Conservation (phyloP, 371 early-diverging fungal species). For the Mortierella sp. region DNA sequence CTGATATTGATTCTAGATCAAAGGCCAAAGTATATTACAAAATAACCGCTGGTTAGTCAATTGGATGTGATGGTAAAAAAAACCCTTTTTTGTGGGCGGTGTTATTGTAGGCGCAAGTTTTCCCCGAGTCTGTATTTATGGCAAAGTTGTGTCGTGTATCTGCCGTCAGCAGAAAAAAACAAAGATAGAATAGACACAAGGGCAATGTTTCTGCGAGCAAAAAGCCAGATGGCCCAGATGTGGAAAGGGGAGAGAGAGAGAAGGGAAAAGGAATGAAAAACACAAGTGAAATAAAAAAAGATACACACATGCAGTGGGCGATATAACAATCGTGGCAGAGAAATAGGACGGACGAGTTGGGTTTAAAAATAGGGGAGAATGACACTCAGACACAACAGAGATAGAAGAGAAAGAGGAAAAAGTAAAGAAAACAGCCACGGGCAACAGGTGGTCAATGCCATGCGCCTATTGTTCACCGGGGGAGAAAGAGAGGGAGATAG, state of each 20-base stretch:
- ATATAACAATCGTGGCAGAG: slow-evolving; percentile 3
- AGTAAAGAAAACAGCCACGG: neutral
- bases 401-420: neutral
- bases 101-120: neutral
- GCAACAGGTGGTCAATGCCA: neutral
- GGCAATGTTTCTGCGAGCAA: neutral
- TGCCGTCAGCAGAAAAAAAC: neutral
- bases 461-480: slow-evolving; percentile 3
- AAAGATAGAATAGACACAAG: neutral
- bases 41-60: neutral
- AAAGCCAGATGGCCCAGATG: neutral
- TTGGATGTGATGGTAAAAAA: neutral
- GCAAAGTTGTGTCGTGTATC: slow-evolving; percentile 5
- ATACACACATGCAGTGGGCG: slow-evolving; percentile 4
- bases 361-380: slow-evolving; percentile 9
- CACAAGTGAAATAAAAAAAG: neutral
- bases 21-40: neutral
- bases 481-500: too few relatives aligned
- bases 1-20: neutral
- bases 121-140: neutral
- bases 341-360: neutral
- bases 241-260: neutral
- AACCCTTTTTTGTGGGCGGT: neutral
- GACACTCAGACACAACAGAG: neutral
- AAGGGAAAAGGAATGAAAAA: neutral